These are phyloP conservation scores for Monosporascus sp. DNA, from an alignment of 2,329 filamentous ascomycete species.

Conservation along the genomic window DNA sequence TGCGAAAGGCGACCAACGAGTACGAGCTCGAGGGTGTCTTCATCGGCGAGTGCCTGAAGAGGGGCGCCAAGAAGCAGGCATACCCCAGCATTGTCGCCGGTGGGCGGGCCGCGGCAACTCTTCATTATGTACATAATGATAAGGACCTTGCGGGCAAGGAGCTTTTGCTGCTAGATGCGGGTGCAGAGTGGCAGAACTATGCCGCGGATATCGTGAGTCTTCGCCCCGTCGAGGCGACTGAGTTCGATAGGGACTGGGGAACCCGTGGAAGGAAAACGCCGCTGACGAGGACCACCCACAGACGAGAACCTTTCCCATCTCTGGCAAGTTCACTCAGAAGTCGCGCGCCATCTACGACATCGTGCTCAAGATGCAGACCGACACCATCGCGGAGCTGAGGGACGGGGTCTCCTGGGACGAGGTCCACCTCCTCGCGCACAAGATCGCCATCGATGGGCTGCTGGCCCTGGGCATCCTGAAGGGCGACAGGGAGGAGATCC, in stretches of 20 bases:
- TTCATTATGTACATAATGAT: constrained; percentile 84
- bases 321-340: constrained; percentile 63
- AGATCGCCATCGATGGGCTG: constrained; percentile 75
- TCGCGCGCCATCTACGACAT: constrained; percentile 73
- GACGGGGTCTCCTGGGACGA: constrained; percentile 75
- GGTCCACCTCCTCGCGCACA: constrained; percentile 74
- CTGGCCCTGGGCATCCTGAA: constrained; percentile 69
- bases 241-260: no score
- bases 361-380: constrained; percentile 80
- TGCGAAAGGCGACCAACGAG: constrained; percentile 66
- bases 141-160: constrained; percentile 64
- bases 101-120: constrained; percentile 73
- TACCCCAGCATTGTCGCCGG: constrained; percentile 83
- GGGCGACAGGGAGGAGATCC: constrained; percentile 64
- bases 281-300: constrained; percentile 29
- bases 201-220: constrained; percentile 57
- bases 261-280: no score
- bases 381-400: constrained; percentile 67
- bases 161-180: constrained; percentile 80
- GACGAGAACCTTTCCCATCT: constrained; percentile 83
- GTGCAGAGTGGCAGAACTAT: constrained; percentile 70
- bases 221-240: no score
- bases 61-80: constrained; percentile 75
- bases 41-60: constrained; percentile 66
- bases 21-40: constrained; percentile 79